These are phyloP conservation scores for Cercophora sp. DNA, from an alignment of 495 filamentous ascomycete species.

Conservation along the genomic window DNA sequence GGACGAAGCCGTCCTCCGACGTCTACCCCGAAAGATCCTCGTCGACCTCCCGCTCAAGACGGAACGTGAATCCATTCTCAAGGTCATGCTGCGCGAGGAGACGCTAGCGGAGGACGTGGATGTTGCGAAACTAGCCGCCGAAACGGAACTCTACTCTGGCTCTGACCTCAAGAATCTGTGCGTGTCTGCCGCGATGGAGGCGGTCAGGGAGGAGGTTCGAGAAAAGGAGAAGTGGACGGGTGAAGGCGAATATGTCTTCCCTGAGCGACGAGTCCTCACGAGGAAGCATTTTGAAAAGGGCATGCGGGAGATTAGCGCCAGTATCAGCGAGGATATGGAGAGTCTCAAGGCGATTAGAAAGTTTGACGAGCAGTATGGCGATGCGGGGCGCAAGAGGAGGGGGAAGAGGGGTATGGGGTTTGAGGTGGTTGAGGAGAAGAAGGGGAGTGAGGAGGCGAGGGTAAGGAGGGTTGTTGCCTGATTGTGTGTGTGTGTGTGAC, in stretches of 20 bases:
- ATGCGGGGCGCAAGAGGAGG: slow-evolving; percentile 69
- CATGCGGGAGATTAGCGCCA: slow-evolving; percentile 84
- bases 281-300: slow-evolving; percentile 76
- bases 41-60: slow-evolving; percentile 79
- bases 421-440: slow-evolving; percentile 38
- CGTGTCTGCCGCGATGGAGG: slow-evolving; percentile 85
- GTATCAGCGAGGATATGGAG: slow-evolving; percentile 92
- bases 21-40: slow-evolving; percentile 76
- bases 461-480: slow-evolving; percentile 25
- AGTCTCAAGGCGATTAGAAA: slow-evolving; percentile 80
- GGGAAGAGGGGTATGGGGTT: slow-evolving; percentile 64
- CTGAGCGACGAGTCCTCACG: slow-evolving; percentile 62
- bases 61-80: slow-evolving; percentile 75
- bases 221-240: slow-evolving; percentile 40
- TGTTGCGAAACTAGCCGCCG: slow-evolving; percentile 62
- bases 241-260: slow-evolving; percentile 51
- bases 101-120: slow-evolving; percentile 63
- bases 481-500: too few species aligned
- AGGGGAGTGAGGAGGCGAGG: slow-evolving; percentile 24
- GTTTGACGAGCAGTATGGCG: slow-evolving; percentile 95
- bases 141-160: slow-evolving; percentile 92
- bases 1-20: slow-evolving; percentile 86
- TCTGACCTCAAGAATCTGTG: slow-evolving; percentile 91
- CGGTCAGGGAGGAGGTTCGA: slow-evolving; percentile 69
- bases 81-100: slow-evolving; percentile 82